Base-by-base conservation (phyloP, 164 flowering plant species). In the Vitis cinerea region DNA sequence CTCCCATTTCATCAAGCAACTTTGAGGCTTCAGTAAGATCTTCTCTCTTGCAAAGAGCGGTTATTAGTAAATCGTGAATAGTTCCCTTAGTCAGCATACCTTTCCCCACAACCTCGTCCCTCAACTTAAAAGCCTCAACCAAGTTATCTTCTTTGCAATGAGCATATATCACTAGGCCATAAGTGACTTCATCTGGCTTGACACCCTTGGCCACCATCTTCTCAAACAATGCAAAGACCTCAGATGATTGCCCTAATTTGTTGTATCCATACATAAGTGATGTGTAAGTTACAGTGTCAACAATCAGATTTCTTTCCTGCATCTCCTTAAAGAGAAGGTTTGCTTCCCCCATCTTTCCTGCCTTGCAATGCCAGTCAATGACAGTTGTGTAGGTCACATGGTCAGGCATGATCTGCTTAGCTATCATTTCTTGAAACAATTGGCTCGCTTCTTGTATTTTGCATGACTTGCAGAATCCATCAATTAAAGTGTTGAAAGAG, bases 361-460 rank as follows among this genome's bases (percentile, higher is more conserved):
- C 77, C 75, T 86, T 88, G 82, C 85, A 80, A 47, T 74, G 79
- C 60, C 80, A 71, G 72, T 84, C 83, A 74, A 92, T 87, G 69
- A 92, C 48, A 58, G 82, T 86, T 0, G 89, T 81, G 80, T 84
- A 92, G 27, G 95, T 90, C 53, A 86, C 81, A 57, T 87, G 82
- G 77, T 85, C 72, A 50, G 86, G 90, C 59, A 56, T 62, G 49
- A 89, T 17, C 30, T 78, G 69, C 68, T 74, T 83, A 68, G 80
- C 83, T 50, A 58, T 44, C 91, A 88, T 83, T 30, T 78, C 78
- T 61, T 81, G 65, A 19, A 90, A 59, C 70, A 87, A 65, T 54
- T 49, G 60, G 14, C 70, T 61, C 16, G 84, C 91, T 83, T 85
- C 85, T 37, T 56, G 44, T 58, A 83, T 61, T 49, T 78, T 75